A percentile compares a stretch with the other conserved stretches of the same genome.
Evolutionary conservation across 2,329 filamentous ascomycete genomes (phyloP).

Genomic region (Drechslerella stenobrocha): DNA sequence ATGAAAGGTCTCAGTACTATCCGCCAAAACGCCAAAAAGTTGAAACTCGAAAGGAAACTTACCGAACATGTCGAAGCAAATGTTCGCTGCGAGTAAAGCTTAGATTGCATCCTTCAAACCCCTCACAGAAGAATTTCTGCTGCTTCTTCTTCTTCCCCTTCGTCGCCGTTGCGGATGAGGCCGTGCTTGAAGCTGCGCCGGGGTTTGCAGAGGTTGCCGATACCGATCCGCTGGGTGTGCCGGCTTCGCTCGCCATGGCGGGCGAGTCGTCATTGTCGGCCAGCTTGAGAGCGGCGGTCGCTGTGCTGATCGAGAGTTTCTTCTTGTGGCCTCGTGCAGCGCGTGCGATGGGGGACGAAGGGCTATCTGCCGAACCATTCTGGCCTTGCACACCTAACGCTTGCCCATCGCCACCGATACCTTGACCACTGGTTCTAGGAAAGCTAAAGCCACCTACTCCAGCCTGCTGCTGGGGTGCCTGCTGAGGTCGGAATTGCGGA

Average conservation of each 20-base stretch:
- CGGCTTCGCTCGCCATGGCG: slow-evolving; percentile 30
- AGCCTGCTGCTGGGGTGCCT: slow-evolving; percentile 29
- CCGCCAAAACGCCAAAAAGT: slow-evolving; percentile 21
- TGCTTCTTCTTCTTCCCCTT: slow-evolving; percentile 94
- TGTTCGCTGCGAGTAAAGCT: slow-evolving; percentile 97
- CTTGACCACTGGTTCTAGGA: slow-evolving; percentile 24
- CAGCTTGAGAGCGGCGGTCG: slow-evolving; percentile 45
- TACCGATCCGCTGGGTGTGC: slow-evolving; percentile 36
- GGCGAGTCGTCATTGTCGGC: slow-evolving; percentile 43
- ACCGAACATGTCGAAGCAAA: slow-evolving; percentile 90
- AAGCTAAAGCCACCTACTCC: slow-evolving; percentile 35
- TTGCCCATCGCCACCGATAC: slow-evolving; percentile 24
- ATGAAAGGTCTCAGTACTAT: slow-evolving; percentile 40
- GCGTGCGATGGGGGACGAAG: slow-evolving; percentile 19
- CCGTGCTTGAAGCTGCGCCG: slow-evolving; percentile 9
- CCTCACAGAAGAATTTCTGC: slow-evolving; percentile 92
- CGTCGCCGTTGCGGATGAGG: slow-evolving; percentile 18
- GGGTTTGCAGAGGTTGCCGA: slow-evolving; percentile 39
- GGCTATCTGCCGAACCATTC: slow-evolving; percentile 10
- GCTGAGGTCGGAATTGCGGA: slow-evolving; percentile 43
- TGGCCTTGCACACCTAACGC: slow-evolving; percentile 19
- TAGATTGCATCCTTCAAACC: slow-evolving; percentile 88
- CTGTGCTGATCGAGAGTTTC: slow-evolving; percentile 48
- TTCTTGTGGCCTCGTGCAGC: slow-evolving; percentile 45
- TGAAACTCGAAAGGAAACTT: slow-evolving; percentile 54